Evolutionary conservation across 169 alveolate genomes (phyloP), one percentile per base, ranked within the genome.

Genomic region (Babesia microti): DNA sequence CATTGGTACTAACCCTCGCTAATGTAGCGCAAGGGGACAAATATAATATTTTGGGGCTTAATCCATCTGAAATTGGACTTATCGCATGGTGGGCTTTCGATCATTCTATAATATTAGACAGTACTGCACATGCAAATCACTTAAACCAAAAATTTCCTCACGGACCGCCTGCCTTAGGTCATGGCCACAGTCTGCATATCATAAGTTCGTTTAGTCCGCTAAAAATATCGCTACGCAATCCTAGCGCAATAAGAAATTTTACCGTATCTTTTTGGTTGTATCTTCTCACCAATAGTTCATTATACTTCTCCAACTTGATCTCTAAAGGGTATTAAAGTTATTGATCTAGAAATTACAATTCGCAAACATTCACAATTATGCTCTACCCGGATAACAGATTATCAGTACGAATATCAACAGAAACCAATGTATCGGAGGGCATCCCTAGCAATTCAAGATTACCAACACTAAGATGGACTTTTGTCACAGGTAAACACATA

Each of bases 131-230:
- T 32, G 76, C 63, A 3, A 65, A 65, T 49, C 76, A 65, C 28
- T 42, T 65, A 29, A 27, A 39, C 30, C 33, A 49, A 15, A 49
- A 21, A 5, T 60, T 53, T 21, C 22, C 36, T 6, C 52, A 53
- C 18, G 76, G 76, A 23, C 76, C 76, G n/a, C 76, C 76, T 7
- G 53, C 76, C 1, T 9, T 43, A 60, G 73, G 76, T 6, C 76
- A 65, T 17, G 76, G 76, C 3, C 26, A 54, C 40, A 65, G 76
- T 24, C 50, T n/a, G n/a, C n/a, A n/a, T n/a, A n/a, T n/a, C n/a
- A n/a, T n/a, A n/a, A n/a, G n/a, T n/a, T n/a, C n/a, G n/a, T n/a
- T n/a, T n/a, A n/a, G n/a, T n/a, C n/a, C n/a, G n/a, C n/a, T n/a
- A n/a, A n/a, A n/a, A n/a, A n/a, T n/a, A n/a, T n/a, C n/a, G n/a